These are phyloP conservation scores for Aristolochia californica DNA, from an alignment of 164 flowering plant genomes.

Conservation along the genomic window DNA sequence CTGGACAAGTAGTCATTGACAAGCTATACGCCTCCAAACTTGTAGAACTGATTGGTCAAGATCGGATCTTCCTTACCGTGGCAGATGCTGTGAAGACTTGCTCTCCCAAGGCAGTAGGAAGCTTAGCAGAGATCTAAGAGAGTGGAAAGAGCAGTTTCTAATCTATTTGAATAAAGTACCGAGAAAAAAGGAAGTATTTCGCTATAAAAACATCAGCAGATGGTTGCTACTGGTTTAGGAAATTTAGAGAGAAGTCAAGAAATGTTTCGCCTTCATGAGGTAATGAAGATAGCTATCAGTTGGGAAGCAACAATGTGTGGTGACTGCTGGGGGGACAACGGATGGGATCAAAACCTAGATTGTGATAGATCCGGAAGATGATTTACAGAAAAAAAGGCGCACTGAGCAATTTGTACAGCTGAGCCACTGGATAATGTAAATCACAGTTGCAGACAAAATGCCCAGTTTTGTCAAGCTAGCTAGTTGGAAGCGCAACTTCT, in stretches of 20 bases:
- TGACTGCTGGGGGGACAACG: too few species aligned
- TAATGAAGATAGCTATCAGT: neutral
- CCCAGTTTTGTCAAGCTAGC: too few species aligned
- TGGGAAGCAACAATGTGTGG: neutral
- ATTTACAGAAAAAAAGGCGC: too few species aligned
- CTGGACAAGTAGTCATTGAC: constrained; percentile 71
- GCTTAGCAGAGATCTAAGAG: neutral
- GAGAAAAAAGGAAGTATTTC: too few species aligned
- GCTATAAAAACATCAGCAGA: too few species aligned
- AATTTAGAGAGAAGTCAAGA: neutral
- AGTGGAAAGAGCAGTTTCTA: neutral
- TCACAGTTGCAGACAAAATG: too few species aligned
- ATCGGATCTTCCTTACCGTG: constrained; percentile 75
- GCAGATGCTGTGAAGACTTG: constrained; percentile 67
- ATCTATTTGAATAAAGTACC: neutral
- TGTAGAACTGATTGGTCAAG: constrained; percentile 40
- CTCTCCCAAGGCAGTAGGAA: constrained; percentile 25
- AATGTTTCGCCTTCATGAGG: neutral
- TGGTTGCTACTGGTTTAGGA: neutral
- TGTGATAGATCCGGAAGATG: too few species aligned
- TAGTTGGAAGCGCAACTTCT: too few species aligned
- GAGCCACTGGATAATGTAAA: too few species aligned
- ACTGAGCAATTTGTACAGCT: too few species aligned
- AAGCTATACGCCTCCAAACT: constrained; percentile 70
- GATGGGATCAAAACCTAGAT: too few species aligned